Evolutionary conservation across 176 grass and related monocot species (phyloP), one percentile per base, ranked within the genome.

Genomic region (Neostapfia colusana): DNA sequence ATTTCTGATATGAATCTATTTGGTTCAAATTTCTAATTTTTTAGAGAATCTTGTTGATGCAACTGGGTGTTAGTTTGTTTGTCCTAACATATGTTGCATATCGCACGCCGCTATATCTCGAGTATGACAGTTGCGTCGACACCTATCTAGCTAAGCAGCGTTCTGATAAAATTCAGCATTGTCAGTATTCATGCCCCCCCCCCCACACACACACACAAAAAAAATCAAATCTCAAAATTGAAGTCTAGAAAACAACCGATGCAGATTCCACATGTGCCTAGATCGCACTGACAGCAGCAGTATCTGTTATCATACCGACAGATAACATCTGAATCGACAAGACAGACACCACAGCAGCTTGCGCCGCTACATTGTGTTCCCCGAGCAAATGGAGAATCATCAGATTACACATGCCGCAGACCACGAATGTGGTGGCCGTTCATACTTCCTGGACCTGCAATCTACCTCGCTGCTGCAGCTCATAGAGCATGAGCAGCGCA

Each of bases 401-500:
- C 6, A 7, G 16, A 21, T 38, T 43, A 39, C 58, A 42, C 2
- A 62, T 65, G 54, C 63, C 25, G 1, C 8, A 18, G n/a, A 24
- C 56, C 41, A 85, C 0, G 64, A 10, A 75, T 31, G 31, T 31
- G 31, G 31, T n/a, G 62, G 51, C 4, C 53, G 16, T 36, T 90
- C 72, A 90, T 67, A 77, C 72, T 89, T 85, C 86, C 57, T 83
- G 65, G 31, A 99, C 75, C 36, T 41, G 76, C 55, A 90, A 85
- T 67, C 65, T 80, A 24, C 82, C 70, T 73, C 17, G 87, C 66
- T 24, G 85, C 41, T 92, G 75, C 36, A 99, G 91, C 80, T 99
- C 89, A 31, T 95, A 90, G 50, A 95, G 89, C 85, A 95, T 66
- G 54, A 76, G 43, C 65, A 99, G 38, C 37, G 95, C 89, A 48